Percentiles rank a stretch among this genome's conserved stretches.
Evolutionary conservation across 73 alveolate genomes (phyloP).

Genomic region (Paraurostyla sp.): DNA sequence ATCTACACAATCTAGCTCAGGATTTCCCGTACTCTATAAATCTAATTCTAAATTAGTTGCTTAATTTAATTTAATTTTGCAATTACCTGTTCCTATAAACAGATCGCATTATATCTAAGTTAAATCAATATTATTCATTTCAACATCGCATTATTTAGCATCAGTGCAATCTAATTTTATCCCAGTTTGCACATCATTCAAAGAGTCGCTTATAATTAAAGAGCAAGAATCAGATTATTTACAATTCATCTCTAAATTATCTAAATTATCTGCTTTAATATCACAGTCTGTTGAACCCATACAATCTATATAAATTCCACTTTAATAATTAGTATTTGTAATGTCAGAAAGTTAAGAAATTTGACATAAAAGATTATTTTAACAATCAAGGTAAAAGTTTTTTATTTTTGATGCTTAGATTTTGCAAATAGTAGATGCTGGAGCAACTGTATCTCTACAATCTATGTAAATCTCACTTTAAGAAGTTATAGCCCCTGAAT

Average conservation of each 20-base stretch:
- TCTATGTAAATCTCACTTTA: background rate
- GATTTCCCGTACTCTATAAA: background rate
- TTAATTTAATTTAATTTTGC: background rate
- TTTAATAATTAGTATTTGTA: too few relatives aligned
- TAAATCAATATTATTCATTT: background rate
- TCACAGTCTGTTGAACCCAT: too few relatives aligned
- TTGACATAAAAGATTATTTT: too few relatives aligned
- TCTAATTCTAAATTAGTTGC: background rate
- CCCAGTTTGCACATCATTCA: background rate
- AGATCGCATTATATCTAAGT: background rate
- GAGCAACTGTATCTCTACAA: background rate
- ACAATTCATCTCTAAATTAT: background rate
- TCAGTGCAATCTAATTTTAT: background rate
- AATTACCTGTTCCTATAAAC: background rate
- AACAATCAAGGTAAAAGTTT: background rate
- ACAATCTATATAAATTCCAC: too few relatives aligned
- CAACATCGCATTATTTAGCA: background rate
- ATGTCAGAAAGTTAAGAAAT: too few relatives aligned
- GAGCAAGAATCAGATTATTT: background rate
- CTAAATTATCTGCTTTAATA: background rate
- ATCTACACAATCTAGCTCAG: background rate
- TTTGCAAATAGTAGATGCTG: background rate
- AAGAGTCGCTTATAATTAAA: background rate
- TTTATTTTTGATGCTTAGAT: background rate
- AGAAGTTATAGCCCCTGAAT: too few relatives aligned